A percentile compares a stretch with the other conserved stretches of the same genome.
Conservation (phyloP, 1,139 yeast genomes). For the Candida sanyaensis region DNA sequence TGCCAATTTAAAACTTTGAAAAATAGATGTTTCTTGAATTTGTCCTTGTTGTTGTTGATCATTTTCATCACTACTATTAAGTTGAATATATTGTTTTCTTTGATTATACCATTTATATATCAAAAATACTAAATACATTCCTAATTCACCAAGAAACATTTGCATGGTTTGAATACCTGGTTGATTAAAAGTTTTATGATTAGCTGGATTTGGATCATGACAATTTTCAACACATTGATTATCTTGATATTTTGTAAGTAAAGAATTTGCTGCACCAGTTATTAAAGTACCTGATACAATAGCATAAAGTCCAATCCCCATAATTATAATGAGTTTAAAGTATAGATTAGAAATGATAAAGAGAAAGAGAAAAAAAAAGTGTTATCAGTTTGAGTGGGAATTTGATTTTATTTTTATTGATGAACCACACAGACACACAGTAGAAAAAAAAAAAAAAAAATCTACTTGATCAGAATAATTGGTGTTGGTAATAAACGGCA, state of each 20-base stretch:
- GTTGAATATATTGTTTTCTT: slow-evolving; percentile 19
- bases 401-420: not conserved
- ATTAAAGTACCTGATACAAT: slow-evolving; percentile 55
- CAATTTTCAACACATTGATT: slow-evolving; percentile 70
- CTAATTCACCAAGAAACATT: slow-evolving; percentile 76
- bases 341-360: not conserved
- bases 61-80: slow-evolving; percentile 18
- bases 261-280: slow-evolving; percentile 75
- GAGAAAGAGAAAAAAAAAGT: not conserved
- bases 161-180: slow-evolving; percentile 81
- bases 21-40: slow-evolving; percentile 18
- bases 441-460: not conserved
- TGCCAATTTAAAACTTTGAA: slow-evolving; percentile 35
- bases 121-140: slow-evolving; percentile 49
- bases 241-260: slow-evolving; percentile 77
- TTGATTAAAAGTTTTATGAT: slow-evolving; percentile 60
- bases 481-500: not conserved
- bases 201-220: slow-evolving; percentile 38
- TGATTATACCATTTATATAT: slow-evolving; percentile 24
- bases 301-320: slow-evolving; percentile 16
- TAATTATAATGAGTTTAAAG: not conserved
- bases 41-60: slow-evolving; percentile 1
- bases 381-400: not conserved
- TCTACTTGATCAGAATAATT: not conserved
- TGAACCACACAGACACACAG: not conserved